phyloP scores from a whole-genome alignment of 2,329 filamentous ascomycete genomes.

The Bipolaris oryzae region DNA sequence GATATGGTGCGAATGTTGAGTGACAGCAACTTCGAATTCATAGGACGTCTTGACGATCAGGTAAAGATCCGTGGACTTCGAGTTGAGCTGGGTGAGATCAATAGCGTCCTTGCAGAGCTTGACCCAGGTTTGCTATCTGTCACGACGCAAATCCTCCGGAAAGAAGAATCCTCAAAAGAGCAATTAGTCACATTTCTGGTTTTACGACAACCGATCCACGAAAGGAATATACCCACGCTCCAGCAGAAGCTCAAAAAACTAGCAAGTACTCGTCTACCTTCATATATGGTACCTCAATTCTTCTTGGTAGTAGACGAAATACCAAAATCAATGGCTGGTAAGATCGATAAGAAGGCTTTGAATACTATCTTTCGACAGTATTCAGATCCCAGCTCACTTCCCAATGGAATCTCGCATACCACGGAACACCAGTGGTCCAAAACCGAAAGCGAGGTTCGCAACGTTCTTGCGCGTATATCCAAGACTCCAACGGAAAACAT shows the following conservation, averaged over 20 bases:
- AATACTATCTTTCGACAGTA: slow-evolving; percentile 35
- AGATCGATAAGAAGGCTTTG: slow-evolving; percentile 48
- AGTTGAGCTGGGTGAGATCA: slow-evolving; percentile 50
- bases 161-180: slow-evolving; percentile 31
- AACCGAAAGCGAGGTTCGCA: slow-evolving; percentile 60
- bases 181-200: slow-evolving; percentile 48
- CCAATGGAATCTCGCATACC: slow-evolving; percentile 7
- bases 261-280: slow-evolving; percentile 35
- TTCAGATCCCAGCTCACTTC: slow-evolving; percentile 6
- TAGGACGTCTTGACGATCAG: slow-evolving; percentile 49
- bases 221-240: slow-evolving; percentile 21
- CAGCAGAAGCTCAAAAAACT: slow-evolving; percentile 24
- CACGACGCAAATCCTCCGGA: slow-evolving; percentile 42
- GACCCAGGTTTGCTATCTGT: slow-evolving; percentile 31
- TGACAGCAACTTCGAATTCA: slow-evolving; percentile 49
- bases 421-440: slow-evolving; percentile 54
- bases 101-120: slow-evolving; percentile 33
- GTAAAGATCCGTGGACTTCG: slow-evolving; percentile 49
- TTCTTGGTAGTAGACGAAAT: slow-evolving; percentile 42
- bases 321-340: slow-evolving; percentile 49
- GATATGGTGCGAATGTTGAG: slow-evolving; percentile 48
- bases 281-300: slow-evolving; percentile 50
- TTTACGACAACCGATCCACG: background rate
- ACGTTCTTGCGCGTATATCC: slow-evolving; percentile 65
- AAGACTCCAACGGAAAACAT: slow-evolving; percentile 59